phyloP scores from a whole-genome alignment of 2,329 filamentous ascomycete genomes.

The Fusarium goolgardi region DNA sequence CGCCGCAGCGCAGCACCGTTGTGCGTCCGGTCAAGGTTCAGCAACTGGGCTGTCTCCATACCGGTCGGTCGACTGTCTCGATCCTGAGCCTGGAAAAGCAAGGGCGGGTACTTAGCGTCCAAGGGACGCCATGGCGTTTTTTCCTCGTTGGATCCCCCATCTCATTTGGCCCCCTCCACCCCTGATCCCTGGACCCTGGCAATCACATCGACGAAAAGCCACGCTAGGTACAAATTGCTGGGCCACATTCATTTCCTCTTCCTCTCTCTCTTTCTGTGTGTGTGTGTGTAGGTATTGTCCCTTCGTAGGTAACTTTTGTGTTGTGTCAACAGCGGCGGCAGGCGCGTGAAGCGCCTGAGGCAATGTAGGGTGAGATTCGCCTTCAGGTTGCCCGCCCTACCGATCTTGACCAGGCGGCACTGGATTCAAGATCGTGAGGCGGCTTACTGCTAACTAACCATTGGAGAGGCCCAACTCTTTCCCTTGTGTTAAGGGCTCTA shows the following conservation, averaged over 20 bases:
- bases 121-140: slow-evolving; percentile 26
- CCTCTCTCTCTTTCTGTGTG: not conserved
- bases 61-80: not conserved
- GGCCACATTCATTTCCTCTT: slow-evolving; percentile 10
- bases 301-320: not conserved
- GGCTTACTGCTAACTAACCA: slow-evolving; percentile 35
- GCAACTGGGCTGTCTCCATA: slow-evolving; percentile 13
- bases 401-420: slow-evolving; percentile 33
- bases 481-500: slow-evolving; percentile 41
- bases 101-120: slow-evolving; percentile 11
- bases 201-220: slow-evolving; percentile 23
- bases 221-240: slow-evolving; percentile 10
- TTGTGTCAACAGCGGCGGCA: slow-evolving; percentile 27
- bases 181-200: slow-evolving; percentile 15
- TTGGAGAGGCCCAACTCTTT: slow-evolving; percentile 37
- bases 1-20: slow-evolving; percentile 1
- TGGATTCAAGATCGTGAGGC: slow-evolving; percentile 42
- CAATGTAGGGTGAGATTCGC: slow-evolving; percentile 40
- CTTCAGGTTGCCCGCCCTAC: slow-evolving; percentile 41
- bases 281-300: not conserved
- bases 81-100: slow-evolving; percentile 14
- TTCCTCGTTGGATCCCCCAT: slow-evolving; percentile 17
- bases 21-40: slow-evolving; percentile 24
- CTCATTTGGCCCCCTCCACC: not conserved
- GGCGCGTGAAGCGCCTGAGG: slow-evolving; percentile 44